These are phyloP conservation scores for Brassica balearica DNA, from an alignment of 441 rosid species.

Conservation along the genomic window DNA sequence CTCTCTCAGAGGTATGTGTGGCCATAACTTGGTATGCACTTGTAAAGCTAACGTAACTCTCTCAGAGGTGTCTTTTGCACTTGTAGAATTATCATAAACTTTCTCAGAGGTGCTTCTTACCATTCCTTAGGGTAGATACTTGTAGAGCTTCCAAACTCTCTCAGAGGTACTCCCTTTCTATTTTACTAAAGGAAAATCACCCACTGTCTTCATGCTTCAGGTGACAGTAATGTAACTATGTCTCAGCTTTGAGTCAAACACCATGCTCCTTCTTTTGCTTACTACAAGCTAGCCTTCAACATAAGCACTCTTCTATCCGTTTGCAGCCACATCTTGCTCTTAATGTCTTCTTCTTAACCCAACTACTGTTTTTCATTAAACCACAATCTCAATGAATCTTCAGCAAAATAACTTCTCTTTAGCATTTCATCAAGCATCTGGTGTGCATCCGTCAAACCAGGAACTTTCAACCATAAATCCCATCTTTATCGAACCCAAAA, in stretches of 20 bases:
- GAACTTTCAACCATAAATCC: neutral
- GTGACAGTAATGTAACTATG: neutral
- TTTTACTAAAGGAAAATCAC: neutral
- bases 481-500: neutral
- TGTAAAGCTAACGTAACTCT: neutral
- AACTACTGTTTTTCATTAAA: neutral
- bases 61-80: constrained; percentile 1
- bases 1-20: neutral
- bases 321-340: too few species aligned
- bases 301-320: too few species aligned
- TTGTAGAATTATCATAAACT: neutral
- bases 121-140: neutral
- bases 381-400: neutral
- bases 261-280: neutral
- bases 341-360: too few species aligned
- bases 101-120: neutral
- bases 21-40: neutral
- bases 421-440: neutral
- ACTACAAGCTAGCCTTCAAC: too few species aligned
- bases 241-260: neutral
- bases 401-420: neutral
- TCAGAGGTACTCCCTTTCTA: neutral
- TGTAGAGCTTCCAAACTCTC: too few species aligned
- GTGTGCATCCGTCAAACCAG: neutral
- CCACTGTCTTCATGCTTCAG: neutral